These are phyloP conservation scores for Pleurotus cornucopiae DNA, from an alignment of 768 basidiomycete species.

Conservation along the genomic window DNA sequence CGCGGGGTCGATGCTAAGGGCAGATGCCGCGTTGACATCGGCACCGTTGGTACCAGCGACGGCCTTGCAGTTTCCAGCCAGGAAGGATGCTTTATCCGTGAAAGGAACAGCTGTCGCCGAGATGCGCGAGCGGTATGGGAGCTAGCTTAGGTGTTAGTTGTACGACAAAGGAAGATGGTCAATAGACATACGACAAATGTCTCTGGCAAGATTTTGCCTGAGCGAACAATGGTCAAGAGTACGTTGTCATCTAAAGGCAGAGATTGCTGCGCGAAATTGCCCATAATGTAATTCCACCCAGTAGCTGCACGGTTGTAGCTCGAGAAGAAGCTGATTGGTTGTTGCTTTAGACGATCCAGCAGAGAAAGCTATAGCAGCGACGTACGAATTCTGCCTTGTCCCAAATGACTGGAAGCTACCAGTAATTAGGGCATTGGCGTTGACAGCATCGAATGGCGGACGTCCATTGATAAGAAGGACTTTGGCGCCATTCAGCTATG, in stretches of 20 bases:
- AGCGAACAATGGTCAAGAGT: slow-evolving; percentile 40
- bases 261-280: slow-evolving; percentile 51
- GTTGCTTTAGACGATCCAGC: background rate
- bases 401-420: slow-evolving; percentile 51
- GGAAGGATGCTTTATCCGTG: slow-evolving; percentile 44
- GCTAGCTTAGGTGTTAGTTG: slow-evolving; percentile 22
- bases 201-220: slow-evolving; percentile 31
- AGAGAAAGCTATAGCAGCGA: background rate
- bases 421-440: slow-evolving; percentile 45
- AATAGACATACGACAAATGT: slow-evolving; percentile 37
- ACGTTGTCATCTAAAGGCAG: slow-evolving; percentile 49
- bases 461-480: slow-evolving; percentile 29
- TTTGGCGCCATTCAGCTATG: slow-evolving; percentile 37
- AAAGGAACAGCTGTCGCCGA: slow-evolving; percentile 40
- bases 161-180: background rate
- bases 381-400: slow-evolving; percentile 45
- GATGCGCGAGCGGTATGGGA: slow-evolving; percentile 57
- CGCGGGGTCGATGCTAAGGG: slow-evolving; percentile 7
- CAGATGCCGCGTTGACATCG: slow-evolving; percentile 27
- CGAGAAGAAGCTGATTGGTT: slow-evolving; percentile 35
- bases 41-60: slow-evolving; percentile 44
- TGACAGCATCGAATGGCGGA: slow-evolving; percentile 46
- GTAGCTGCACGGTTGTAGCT: slow-evolving; percentile 32
- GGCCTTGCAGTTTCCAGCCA: slow-evolving; percentile 49
- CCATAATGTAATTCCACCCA: slow-evolving; percentile 42